Conservation (phyloP, 1,284 basidiomycete species). For the Microbotryum saponariae region DNA sequence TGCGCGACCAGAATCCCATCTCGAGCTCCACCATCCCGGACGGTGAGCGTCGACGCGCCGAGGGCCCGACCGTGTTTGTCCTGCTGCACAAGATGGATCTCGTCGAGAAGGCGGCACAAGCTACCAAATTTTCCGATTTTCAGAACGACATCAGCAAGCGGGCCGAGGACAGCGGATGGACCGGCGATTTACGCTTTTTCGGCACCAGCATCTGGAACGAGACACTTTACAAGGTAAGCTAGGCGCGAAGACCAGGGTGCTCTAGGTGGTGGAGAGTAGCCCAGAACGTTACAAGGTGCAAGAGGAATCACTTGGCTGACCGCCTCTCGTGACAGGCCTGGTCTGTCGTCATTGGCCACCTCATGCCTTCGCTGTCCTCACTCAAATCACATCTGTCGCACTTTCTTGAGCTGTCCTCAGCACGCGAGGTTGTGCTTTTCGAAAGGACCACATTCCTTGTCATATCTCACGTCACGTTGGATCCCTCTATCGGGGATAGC, state of each 20-base stretch:
- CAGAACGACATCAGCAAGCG: conserved; percentile 19
- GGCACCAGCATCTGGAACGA: conserved; percentile 99
- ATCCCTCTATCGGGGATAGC: background rate
- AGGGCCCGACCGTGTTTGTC: conserved; percentile 48
- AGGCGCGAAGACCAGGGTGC: background rate
- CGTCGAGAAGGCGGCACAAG: conserved; percentile 45
- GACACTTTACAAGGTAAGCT: conserved; percentile 79
- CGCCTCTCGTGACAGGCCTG: conserved; percentile 59
- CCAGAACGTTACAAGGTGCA: background rate
- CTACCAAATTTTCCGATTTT: conserved; percentile 47
- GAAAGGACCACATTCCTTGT: conserved; percentile 96
- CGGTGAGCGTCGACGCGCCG: background rate
- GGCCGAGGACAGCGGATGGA: conserved; percentile 32
- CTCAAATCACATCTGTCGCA: conserved; percentile 77
- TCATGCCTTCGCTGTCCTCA: conserved; percentile 88
- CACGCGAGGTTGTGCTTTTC: conserved; percentile 90
- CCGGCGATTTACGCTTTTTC: conserved; percentile 46
- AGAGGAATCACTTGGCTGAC: background rate
- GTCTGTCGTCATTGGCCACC: conserved; percentile 92
- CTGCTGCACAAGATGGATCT: conserved; percentile 97
- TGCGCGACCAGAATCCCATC: conserved; percentile 48
- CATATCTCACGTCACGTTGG: conserved; percentile 46
- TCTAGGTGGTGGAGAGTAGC: background rate
- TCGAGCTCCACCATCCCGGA: background rate
- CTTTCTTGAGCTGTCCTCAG: conserved; percentile 75